phyloP scores from a whole-genome alignment of 2,329 filamentous ascomycete genomes.

The Teratosphaeria zuluensis region DNA sequence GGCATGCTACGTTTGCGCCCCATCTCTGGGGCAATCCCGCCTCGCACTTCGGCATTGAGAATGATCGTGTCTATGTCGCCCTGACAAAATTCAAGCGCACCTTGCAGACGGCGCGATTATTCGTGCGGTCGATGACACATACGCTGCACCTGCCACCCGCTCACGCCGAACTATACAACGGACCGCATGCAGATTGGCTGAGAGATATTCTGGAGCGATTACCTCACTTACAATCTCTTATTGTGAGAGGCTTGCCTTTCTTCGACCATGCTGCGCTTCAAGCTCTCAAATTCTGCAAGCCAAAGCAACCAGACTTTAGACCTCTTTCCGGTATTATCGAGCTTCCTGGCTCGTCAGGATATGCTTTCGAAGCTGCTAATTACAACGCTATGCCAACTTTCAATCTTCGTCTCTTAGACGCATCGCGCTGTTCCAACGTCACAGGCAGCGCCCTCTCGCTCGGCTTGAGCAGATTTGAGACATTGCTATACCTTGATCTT shows the following conservation, averaged over 20 bases:
- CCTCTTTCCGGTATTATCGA: constrained; percentile 13
- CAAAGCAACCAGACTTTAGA: constrained; percentile 14
- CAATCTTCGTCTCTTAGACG: constrained; percentile 46
- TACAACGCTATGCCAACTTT: constrained; percentile 25
- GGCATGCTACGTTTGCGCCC: constrained; percentile 50
- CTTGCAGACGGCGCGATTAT: constrained; percentile 43
- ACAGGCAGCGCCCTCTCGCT: constrained; percentile 45
- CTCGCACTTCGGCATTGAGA: constrained; percentile 51
- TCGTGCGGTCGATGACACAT: constrained; percentile 48
- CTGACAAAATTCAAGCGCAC: constrained; percentile 50
- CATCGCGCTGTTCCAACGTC: constrained; percentile 48
- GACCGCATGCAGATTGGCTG: constrained; percentile 50
- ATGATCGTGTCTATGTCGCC: constrained; percentile 53
- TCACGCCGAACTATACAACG: constrained; percentile 51
- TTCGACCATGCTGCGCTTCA: constrained; percentile 51
- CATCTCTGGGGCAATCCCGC: constrained; percentile 54
- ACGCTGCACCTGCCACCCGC: constrained; percentile 53
- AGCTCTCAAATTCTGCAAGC: constrained; percentile 31
- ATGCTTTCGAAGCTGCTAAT: constrained; percentile 10
- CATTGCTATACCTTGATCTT: constrained; percentile 49
- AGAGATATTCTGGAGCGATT: constrained; percentile 48
- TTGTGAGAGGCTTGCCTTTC: constrained; percentile 50
- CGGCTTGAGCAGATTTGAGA: constrained; percentile 43
- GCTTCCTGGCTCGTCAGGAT: constrained; percentile 25
- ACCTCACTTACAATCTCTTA: constrained; percentile 49